phyloP scores from a whole-genome alignment of 441 rosid genomes.

The Biscutella laevigata region DNA sequence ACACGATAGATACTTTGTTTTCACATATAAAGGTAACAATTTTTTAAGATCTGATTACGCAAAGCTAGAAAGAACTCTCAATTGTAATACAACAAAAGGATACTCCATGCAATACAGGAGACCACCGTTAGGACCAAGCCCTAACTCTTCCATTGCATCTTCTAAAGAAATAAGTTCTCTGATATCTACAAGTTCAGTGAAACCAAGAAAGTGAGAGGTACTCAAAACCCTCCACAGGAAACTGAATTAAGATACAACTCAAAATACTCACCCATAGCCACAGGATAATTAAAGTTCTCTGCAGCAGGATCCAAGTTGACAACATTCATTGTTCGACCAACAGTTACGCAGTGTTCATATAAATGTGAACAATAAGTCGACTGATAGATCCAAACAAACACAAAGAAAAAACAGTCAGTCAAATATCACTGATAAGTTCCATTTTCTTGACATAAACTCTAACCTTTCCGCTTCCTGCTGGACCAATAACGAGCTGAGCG shows the following conservation, averaged over 20 bases:
- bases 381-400: slow-evolving; percentile 29
- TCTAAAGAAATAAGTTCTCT: slow-evolving; percentile 79
- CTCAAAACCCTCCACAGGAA: not conserved
- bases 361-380: slow-evolving; percentile 82
- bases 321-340: slow-evolving; percentile 52
- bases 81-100: slow-evolving; percentile 29
- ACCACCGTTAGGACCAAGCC: slow-evolving; percentile 89
- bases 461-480: slow-evolving; percentile 87
- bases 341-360: slow-evolving; percentile 54
- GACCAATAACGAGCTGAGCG: slow-evolving; percentile 75
- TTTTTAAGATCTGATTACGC: not conserved
- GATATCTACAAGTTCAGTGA: slow-evolving; percentile 48
- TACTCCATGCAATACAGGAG: slow-evolving; percentile 77
- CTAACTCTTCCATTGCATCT: slow-evolving; percentile 83
- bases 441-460: not conserved
- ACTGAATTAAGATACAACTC: not conserved
- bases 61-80: not conserved
- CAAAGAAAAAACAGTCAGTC: not conserved
- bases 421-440: too few relatives aligned
- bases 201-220: not conserved
- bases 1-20: not conserved
- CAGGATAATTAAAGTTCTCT: slow-evolving; percentile 74
- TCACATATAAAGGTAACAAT: not conserved
- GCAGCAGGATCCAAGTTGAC: slow-evolving; percentile 95
- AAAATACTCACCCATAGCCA: slow-evolving; percentile 67